Base-by-base conservation (phyloP, 73 alveolate genomes). In the Diophrys appendiculata region DNA sequence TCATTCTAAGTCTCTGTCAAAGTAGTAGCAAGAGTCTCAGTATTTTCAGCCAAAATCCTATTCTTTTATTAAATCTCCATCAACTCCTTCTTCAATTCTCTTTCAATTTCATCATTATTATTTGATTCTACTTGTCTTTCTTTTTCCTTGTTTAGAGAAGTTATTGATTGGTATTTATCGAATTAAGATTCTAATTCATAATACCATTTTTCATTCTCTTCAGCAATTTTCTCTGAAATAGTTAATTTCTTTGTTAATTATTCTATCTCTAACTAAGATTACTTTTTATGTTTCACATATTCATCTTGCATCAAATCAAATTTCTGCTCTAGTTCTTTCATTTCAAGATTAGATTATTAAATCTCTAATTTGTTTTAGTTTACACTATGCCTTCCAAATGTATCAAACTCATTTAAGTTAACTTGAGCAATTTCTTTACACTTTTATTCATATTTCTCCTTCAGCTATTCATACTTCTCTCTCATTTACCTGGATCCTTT, bases 1-100 rank as follows among this genome's bases (percentile, higher is more conserved):
- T 67, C 75, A 67, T 67, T 67, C 75, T 67, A 28, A 26, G 75
- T 67, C 54, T 67, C 75, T 25, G 75, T 67, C 3, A 67, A 24
- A 1, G 75, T 67, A 3, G 35, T 25, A 3, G 35, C 75, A 3
- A 67, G 54, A 1, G 75, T 67, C 35, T 5, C 31, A 26, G 75
- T 23, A 31, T 67, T 67, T 25, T 67, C 75, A 3, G 25, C 52
- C 24, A 67, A 31, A 3, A 2, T 29, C 24, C 29, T 25, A 54
- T 67, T 67, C 31, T 67, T 67, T 2, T 28, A 23, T 28, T 29
- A 3, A 2, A 67, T n/a, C 54, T 23, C 54, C 29, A 26, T 54
- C 5, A 67, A 3, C 31, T 25, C 35, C 23, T 25, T n/a, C 29
- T 67, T 25, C 43, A 26, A 3, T 23, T 3, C 75, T 3, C 31